These are phyloP conservation scores for Exsudoporus floridanus DNA, from an alignment of 1,284 basidiomycete genomes.

Conservation along the genomic window DNA sequence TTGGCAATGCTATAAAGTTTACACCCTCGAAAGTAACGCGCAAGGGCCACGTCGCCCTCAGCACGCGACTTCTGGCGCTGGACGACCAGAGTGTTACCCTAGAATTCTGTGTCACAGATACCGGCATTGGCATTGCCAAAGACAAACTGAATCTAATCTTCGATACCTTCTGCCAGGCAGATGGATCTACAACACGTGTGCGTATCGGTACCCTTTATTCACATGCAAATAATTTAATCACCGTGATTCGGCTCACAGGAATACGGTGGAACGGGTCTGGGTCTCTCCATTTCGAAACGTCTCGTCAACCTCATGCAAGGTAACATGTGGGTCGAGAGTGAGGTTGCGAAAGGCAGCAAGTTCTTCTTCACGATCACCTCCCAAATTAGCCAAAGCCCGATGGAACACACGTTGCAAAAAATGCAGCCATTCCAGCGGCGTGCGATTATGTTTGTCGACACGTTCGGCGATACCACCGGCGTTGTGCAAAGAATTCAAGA, in stretches of 20 bases:
- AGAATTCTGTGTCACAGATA: slow-evolving; percentile 97
- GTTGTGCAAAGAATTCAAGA: slow-evolving; percentile 80
- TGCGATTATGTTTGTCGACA: slow-evolving; percentile 89
- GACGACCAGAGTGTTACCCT: slow-evolving; percentile 82
- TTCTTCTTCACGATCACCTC: slow-evolving; percentile 97
- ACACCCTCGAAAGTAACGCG: slow-evolving; percentile 75
- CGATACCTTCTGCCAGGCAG: slow-evolving; percentile 99
- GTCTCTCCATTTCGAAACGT: slow-evolving; percentile 93
- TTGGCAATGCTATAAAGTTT: slow-evolving; percentile 96
- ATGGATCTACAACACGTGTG: slow-evolving; percentile 88
- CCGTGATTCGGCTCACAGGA: slow-evolving; percentile 51
- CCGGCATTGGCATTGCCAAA: slow-evolving; percentile 98
- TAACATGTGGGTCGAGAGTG: slow-evolving; percentile 97
- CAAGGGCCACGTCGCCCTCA: slow-evolving; percentile 91
- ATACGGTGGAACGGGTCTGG: slow-evolving; percentile 97
- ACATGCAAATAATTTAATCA: slow-evolving; percentile 20
- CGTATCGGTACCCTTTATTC: slow-evolving; percentile 29
- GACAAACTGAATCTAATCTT: slow-evolving; percentile 99
- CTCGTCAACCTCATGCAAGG: slow-evolving; percentile 98
- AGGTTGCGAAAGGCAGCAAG: slow-evolving; percentile 88
- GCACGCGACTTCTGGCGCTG: slow-evolving; percentile 74
- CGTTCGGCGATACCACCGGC: slow-evolving; percentile 72
- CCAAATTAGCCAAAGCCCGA: slow-evolving; percentile 73
- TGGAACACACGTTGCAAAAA: slow-evolving; percentile 72
- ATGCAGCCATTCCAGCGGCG: slow-evolving; percentile 78